Conservation (phyloP, 1,284 basidiomycete species). For the Cystobasidium sp. region DNA sequence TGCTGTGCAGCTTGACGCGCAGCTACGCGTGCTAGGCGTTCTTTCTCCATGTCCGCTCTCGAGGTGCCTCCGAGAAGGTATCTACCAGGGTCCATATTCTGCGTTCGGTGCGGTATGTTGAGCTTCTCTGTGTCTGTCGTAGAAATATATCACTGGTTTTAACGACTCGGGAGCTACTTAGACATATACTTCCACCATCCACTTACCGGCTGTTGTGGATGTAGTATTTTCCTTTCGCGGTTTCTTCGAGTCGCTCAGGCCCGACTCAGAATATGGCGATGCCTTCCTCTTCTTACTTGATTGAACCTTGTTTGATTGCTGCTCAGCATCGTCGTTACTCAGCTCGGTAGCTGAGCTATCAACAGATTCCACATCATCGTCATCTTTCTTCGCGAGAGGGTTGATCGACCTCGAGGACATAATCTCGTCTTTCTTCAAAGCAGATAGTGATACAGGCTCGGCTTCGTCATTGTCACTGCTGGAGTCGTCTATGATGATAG, state of each 20-base stretch:
- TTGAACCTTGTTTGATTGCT: no score
- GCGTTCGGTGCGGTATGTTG: conserved; percentile 12
- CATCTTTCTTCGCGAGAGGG: neutral
- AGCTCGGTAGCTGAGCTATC: conserved; percentile 16
- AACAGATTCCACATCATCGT: conserved; percentile 1
- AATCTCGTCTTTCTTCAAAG: neutral
- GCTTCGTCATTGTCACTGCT: conserved; percentile 2
- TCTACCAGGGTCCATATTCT: conserved; percentile 21
- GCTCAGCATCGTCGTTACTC: conserved; percentile 1
- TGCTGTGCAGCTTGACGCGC: conserved; percentile 35
- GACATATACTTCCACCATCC: neutral
- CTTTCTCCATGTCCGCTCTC: conserved; percentile 30
- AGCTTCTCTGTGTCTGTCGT: neutral
- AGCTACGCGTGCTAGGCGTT: conserved; percentile 34
- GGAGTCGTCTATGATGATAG: conserved; percentile 12
- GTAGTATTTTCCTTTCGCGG: neutral
- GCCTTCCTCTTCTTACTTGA: neutral
- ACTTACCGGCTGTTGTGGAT: neutral
- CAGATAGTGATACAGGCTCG: neutral
- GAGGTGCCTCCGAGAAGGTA: conserved; percentile 19
- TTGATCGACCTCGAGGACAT: neutral
- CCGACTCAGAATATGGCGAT: neutral
- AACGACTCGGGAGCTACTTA: neutral
- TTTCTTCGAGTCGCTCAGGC: neutral
- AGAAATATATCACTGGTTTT: neutral